A percentile compares a stretch with the other conserved stretches of the same genome.
These are phyloP conservation scores for Sclerotiophoma versabilis DNA, from an alignment of 2,329 filamentous ascomycete species.

Conservation along the genomic window DNA sequence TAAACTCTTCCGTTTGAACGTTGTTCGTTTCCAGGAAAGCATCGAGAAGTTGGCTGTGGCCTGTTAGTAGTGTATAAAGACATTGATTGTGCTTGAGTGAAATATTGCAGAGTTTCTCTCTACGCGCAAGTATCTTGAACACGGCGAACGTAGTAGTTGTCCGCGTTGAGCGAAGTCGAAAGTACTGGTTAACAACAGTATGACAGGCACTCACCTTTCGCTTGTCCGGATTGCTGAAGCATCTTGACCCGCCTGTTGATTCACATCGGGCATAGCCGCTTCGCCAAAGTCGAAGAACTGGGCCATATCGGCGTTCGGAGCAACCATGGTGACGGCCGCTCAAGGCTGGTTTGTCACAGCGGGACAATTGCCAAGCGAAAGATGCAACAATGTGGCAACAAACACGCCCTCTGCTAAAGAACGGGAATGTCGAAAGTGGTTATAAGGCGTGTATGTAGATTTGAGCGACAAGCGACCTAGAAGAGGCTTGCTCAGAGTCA, in stretches of 20 bases:
- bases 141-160: neutral
- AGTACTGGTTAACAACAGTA: neutral
- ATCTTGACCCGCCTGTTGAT: conserved; percentile 17
- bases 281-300: conserved; percentile 52
- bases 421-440: conserved; percentile 17
- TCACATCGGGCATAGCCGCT: conserved; percentile 41
- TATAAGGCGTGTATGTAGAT: conserved; percentile 31
- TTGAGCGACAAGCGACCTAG: conserved; percentile 12
- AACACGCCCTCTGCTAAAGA: conserved; percentile 24
- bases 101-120: neutral
- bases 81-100: neutral
- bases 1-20: conserved; percentile 31
- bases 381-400: conserved; percentile 12
- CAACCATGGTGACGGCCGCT: conserved; percentile 32
- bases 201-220: conserved; percentile 23
- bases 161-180: neutral
- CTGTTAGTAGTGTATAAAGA: neutral
- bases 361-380: neutral
- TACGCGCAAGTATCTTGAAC: neutral
- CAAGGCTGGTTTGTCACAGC: conserved; percentile 2
- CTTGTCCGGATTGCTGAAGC: conserved; percentile 2
- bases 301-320: conserved; percentile 43
- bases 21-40: conserved; percentile 9
- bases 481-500: conserved; percentile 19
- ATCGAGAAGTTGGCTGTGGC: conserved; percentile 1